phyloP scores from a whole-genome alignment of 2,329 filamentous ascomycete genomes.

The Cladosporium sp. region DNA sequence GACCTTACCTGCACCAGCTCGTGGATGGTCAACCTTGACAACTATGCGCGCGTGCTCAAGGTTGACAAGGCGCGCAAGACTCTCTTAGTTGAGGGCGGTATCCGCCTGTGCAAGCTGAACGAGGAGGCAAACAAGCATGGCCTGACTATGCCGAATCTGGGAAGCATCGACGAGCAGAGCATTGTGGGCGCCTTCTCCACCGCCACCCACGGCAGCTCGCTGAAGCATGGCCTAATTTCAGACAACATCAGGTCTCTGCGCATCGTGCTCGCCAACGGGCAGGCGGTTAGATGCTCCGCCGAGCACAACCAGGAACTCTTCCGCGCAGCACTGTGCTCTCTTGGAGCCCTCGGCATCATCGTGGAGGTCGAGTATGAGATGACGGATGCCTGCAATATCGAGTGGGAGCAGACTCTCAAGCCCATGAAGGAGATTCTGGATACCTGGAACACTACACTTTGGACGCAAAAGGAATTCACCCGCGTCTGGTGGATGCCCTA shows the following conservation, averaged over 20 bases:
- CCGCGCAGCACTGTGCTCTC: conserved; percentile 79
- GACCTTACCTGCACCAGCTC: conserved; percentile 89
- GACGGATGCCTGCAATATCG: conserved; percentile 77
- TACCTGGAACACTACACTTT: conserved; percentile 73
- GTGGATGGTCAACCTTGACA: conserved; percentile 93
- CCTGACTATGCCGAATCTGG: conserved; percentile 85
- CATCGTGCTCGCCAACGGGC: conserved; percentile 80
- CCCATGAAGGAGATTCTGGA: conserved; percentile 68
- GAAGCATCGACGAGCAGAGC: conserved; percentile 93
- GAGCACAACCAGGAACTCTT: conserved; percentile 77
- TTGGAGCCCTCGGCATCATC: conserved; percentile 89
- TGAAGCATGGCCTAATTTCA: conserved; percentile 80
- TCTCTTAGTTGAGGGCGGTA: conserved; percentile 83
- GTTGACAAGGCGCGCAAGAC: conserved; percentile 67
- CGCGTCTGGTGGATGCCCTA: conserved; percentile 98
- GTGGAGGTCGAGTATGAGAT: conserved; percentile 85
- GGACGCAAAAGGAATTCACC: conserved; percentile 85
- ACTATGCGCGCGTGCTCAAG: conserved; percentile 71
- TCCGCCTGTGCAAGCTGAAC: conserved; percentile 75
- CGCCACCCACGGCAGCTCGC: conserved; percentile 87
- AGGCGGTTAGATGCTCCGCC: conserved; percentile 67
- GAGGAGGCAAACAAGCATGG: conserved; percentile 72
- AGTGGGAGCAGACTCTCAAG: conserved; percentile 81
- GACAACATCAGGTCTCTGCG: conserved; percentile 74
- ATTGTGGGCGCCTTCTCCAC: conserved; percentile 91